Evolutionary conservation across 495 filamentous ascomycete genomes (phyloP).

Genomic region (Xylaria flabelliformis): DNA sequence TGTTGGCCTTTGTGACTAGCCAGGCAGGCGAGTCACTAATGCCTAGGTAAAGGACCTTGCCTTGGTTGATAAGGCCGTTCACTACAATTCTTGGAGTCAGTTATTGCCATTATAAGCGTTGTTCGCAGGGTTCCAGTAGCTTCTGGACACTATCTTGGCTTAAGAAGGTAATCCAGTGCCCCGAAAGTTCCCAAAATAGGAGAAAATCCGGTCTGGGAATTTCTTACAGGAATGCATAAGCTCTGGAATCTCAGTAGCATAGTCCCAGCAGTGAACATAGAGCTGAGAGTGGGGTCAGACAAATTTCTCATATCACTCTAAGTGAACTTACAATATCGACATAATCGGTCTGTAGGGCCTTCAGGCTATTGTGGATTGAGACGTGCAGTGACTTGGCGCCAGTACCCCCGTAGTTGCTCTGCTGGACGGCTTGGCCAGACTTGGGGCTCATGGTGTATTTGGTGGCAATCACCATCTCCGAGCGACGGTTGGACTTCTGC

Average conservation of each 20-base stretch:
- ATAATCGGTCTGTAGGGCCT: conserved; percentile 61
- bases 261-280: conserved; percentile 66
- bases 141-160: too few relatives aligned
- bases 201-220: too few relatives aligned
- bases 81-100: conserved; percentile 31
- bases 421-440: conserved; percentile 47
- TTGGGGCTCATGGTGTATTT: conserved; percentile 55
- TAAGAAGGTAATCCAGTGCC: too few relatives aligned
- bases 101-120: too few relatives aligned
- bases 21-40: conserved; percentile 66
- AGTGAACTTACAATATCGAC: conserved; percentile 53
- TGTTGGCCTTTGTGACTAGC: conserved; percentile 63
- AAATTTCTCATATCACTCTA: background rate
- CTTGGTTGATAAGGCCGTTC: conserved; percentile 54
- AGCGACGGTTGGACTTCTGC: conserved; percentile 52
- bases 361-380: conserved; percentile 54
- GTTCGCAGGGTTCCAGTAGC: too few relatives aligned
- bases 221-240: conserved; percentile 57
- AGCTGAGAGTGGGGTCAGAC: conserved; percentile 21
- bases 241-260: conserved; percentile 61
- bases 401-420: conserved; percentile 60
- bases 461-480: conserved; percentile 66
- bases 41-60: conserved; percentile 68
- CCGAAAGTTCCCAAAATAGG: too few relatives aligned
- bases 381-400: conserved; percentile 56